These are phyloP conservation scores for Debaryomyces sp. DNA, from an alignment of 1,139 yeast genomes.

Conservation along the genomic window DNA sequence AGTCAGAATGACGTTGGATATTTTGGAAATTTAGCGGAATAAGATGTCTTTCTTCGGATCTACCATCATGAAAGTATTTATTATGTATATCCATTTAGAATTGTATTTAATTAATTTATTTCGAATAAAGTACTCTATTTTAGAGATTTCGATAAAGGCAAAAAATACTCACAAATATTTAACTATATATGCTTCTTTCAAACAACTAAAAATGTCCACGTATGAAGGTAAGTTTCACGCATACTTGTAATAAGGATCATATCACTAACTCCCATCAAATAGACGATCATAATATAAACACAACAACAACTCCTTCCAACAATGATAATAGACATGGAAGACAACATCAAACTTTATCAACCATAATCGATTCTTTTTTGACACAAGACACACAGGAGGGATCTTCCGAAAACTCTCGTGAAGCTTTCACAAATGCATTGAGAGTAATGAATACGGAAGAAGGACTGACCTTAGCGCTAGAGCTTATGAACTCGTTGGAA, in stretches of 20 bases:
- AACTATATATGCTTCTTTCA: not conserved
- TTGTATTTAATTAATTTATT: not conserved
- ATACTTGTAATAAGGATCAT: not conserved
- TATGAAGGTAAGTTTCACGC: constrained; percentile 43
- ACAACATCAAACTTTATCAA: constrained; percentile 38
- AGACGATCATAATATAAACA: constrained; percentile 38
- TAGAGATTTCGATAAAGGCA: not conserved
- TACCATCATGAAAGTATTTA: not conserved
- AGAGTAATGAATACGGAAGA: constrained; percentile 33
- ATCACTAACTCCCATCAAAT: constrained; percentile 22
- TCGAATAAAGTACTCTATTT: not conserved
- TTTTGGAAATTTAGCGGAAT: constrained; percentile 15
- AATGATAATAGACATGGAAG: constrained; percentile 16
- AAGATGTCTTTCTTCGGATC: not conserved
- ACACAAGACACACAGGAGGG: constrained; percentile 18
- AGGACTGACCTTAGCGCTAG: constrained; percentile 33
- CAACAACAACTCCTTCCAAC: constrained; percentile 3
- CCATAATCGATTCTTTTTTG: constrained; percentile 40
- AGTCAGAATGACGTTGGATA: constrained; percentile 15
- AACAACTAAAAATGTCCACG: constrained; percentile 31
- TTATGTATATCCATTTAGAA: not conserved
- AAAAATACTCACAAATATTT: not conserved
- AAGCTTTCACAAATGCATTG: constrained; percentile 35
- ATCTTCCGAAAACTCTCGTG: constrained; percentile 16
- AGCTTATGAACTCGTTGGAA: constrained; percentile 29